Base-by-base conservation (phyloP, 805 yeast species). In the Nakazawaea populi region DNA sequence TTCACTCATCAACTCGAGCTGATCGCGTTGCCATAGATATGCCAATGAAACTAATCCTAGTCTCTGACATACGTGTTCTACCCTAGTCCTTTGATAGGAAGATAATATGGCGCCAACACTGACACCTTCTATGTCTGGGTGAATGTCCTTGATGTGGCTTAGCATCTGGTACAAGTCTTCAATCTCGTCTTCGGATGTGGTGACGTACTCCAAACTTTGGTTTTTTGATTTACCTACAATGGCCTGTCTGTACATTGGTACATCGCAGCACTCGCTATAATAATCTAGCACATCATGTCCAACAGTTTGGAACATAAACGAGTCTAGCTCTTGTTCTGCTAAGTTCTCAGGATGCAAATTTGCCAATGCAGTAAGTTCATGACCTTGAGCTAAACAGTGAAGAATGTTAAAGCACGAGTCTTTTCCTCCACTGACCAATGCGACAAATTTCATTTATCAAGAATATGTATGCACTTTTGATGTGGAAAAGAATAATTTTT, bases 241-340 rank as follows among this genome's bases (percentile, higher is more conserved):
- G 11, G 74, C 72, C 5, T 77, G 80, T 47, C 96, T 69, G 60
- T 84, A 89, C 63, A 94, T 68, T 0, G 99, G 98, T 1, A 87
- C 80, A 6, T 82, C 91, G 41, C 87, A 69, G 60, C 96, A 87
- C 53, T 83, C 74, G 3, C 77, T 70, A 60, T 91, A 89, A 48
- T 71, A 66, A 0, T 78, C 75, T 2, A 94, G 73, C 3, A 87
- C 79, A 55, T 86, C 88, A 65, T 87, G 94, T 0, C 99, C 99
- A 6, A 94, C 98, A 0, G 99, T 94, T 67, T 94, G 99, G 66
- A 88, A 94, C 99, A 94, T 94, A 62, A 85, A 92, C 49, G 96
- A 88, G 64, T 94, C 97, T 49, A 94, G 69, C 65, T 94, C 99
- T 57, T 82, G 85, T 27, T 53, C 61, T 24, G 59, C 49, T 18